Percentiles rank a stretch among this genome's conserved stretches.
These are phyloP conservation scores for Kalmanozyma brasiliensis DNA, from an alignment of 1,284 basidiomycete genomes.

Conservation along the genomic window DNA sequence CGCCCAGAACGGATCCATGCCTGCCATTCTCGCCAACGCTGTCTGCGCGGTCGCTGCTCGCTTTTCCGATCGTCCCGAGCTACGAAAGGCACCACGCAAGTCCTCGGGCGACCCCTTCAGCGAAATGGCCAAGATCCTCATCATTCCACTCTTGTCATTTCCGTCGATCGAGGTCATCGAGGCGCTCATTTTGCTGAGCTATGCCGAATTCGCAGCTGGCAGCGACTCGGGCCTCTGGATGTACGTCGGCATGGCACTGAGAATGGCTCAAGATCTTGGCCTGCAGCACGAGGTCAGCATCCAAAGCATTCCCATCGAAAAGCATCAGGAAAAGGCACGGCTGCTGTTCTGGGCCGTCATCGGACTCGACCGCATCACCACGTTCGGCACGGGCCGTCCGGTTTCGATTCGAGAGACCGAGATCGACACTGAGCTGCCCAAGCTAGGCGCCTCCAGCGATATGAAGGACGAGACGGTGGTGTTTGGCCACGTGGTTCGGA, in stretches of 20 bases:
- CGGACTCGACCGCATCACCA: constrained; percentile 57
- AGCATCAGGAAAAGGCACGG: constrained; percentile 53
- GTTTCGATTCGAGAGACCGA: constrained; percentile 54
- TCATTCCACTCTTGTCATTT: constrained; percentile 60
- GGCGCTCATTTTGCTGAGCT: constrained; percentile 54
- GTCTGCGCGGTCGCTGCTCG: constrained; percentile 57
- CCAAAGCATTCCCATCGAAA: constrained; percentile 48
- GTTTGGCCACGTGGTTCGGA: constrained; percentile 52
- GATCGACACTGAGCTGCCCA: constrained; percentile 53
- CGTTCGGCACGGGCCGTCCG: constrained; percentile 57
- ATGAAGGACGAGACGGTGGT: constrained; percentile 50
- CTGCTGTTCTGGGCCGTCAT: constrained; percentile 57
- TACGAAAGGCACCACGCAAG: constrained; percentile 47
- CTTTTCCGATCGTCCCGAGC: constrained; percentile 52
- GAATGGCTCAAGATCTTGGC: constrained; percentile 58
- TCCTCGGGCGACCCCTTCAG: constrained; percentile 56
- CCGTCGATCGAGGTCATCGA: constrained; percentile 60
- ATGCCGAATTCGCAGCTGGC: constrained; percentile 57
- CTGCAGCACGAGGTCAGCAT: constrained; percentile 58
- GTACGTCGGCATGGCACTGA: constrained; percentile 58
- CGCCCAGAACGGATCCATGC: constrained; percentile 50
- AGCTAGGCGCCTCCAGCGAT: constrained; percentile 31
- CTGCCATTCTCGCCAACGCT: constrained; percentile 57
- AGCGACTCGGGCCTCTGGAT: constrained; percentile 60
- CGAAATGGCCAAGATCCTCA: constrained; percentile 61